A percentile compares a stretch with the other conserved stretches of the same genome.
phyloP scores from a whole-genome alignment of 352 stramenopile genomes.

The Pythium diclinum region DNA sequence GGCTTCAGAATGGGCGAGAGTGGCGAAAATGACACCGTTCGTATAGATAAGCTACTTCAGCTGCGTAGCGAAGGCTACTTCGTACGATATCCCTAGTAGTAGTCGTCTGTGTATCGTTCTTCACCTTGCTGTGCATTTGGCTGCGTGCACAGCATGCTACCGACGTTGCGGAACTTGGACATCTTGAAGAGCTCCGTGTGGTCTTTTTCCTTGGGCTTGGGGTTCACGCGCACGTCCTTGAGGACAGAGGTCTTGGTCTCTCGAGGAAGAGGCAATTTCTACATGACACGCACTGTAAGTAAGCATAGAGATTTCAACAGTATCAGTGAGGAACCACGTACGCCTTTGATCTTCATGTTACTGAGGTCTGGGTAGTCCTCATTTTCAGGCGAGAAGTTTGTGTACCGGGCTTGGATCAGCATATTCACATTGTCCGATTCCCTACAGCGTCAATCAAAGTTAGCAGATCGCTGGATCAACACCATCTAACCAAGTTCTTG shows the following conservation, averaged over 20 bases:
- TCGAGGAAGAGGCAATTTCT: slow-evolving; percentile 73
- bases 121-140: slow-evolving; percentile 26
- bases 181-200: slow-evolving; percentile 74
- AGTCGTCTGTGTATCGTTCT: slow-evolving; percentile 16
- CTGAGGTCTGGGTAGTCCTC: slow-evolving; percentile 74
- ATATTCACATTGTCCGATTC: slow-evolving; percentile 69
- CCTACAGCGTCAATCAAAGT: slow-evolving; percentile 27
- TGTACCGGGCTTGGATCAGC: slow-evolving; percentile 66
- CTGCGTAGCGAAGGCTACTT: not conserved
- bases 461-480: not conserved
- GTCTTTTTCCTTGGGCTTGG: slow-evolving; percentile 28
- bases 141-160: slow-evolving; percentile 62
- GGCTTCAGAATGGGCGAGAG: not conserved
- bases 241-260: slow-evolving; percentile 66
- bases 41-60: not conserved
- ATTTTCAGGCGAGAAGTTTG: slow-evolving; percentile 63
- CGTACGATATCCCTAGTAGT: slow-evolving; percentile 9
- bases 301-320: not conserved
- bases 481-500: not conserved
- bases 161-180: slow-evolving; percentile 84
- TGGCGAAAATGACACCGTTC: not conserved
- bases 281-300: not conserved
- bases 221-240: slow-evolving; percentile 62
- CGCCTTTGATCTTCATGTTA: slow-evolving; percentile 78
- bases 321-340: slow-evolving; percentile 24